Base-by-base conservation (phyloP, 495 filamentous ascomycete species). In the Cryomyces antarcticus region DNA sequence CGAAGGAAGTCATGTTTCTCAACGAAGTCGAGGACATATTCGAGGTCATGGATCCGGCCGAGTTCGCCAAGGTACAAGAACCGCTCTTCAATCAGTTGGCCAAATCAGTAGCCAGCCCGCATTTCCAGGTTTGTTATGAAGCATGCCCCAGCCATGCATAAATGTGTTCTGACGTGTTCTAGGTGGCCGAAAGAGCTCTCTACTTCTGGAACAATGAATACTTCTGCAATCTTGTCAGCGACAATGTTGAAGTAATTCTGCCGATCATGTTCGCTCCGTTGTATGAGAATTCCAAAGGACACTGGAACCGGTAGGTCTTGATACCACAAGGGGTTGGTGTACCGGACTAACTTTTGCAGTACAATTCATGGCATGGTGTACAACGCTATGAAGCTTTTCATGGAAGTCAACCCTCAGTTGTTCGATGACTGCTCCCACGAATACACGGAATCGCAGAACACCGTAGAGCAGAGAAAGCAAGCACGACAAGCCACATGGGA, bases 181-280 rank as follows among this genome's bases (percentile, higher is more conserved):
- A 80, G 77, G 89, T 97, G 37, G 89, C 89, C 30, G 89, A 99
- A 58, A 73, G 89, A 50, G 89, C 92, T 2, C 74, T 99, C 27
- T 99, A 99, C 64, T 99, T 96, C 68, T 99, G 89, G 89, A 99
- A 99, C 62, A 99, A 99, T 56, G 89, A 99, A 57, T 99, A 99
- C 54, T 99, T 99, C 66, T 99, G 89, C 68, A 99, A 99, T 55
- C 67, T 99, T 43, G 89, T 99, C 42, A 95, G 87, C 68, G 89
- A 99, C 60, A 96, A 99, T 55, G 89, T 96, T 30, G 88, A 95
- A 51, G 82, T 93, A 37, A 99, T 99, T 53, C 67, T 99, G 30
- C 89, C 89, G 5, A 96, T 99, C 49, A 99, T 99, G 89, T 99
- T 99, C 57, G 87, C 92, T 27, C 89, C 89, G 2, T 69, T 99